These are phyloP conservation scores for Agaricus sinodeliciosus DNA, from an alignment of 768 basidiomycete species.

Conservation along the genomic window DNA sequence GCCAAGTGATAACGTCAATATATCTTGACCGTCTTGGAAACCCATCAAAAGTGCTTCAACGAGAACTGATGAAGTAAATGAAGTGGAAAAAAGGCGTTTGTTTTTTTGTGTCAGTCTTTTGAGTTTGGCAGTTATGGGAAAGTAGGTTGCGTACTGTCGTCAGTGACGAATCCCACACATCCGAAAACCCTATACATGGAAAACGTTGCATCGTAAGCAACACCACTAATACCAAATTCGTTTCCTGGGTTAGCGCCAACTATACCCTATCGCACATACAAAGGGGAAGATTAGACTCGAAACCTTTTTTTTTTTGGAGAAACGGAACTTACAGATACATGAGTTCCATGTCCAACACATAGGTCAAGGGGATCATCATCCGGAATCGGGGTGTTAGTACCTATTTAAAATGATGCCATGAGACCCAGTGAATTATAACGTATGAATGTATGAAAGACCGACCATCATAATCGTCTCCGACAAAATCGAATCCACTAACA, in stretches of 20 bases:
- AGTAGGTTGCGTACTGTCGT: conserved; percentile 36
- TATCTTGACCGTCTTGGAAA: conserved; percentile 46
- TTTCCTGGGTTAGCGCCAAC: conserved; percentile 58
- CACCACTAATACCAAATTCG: conserved; percentile 60
- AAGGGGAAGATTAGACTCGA: too few species aligned
- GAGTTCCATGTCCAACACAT: conserved; percentile 47
- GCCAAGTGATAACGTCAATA: conserved; percentile 64
- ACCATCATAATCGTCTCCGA: conserved; percentile 49
- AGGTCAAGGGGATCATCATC: conserved; percentile 50
- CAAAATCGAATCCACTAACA: conserved; percentile 50
- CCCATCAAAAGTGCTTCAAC: conserved; percentile 47
- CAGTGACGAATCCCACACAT: conserved; percentile 43
- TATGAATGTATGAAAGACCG: neutral
- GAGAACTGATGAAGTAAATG: conserved; percentile 27
- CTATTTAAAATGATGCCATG: conserved; percentile 13
- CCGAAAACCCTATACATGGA: conserved; percentile 55
- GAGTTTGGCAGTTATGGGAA: too few species aligned
- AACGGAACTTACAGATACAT: conserved; percentile 38
- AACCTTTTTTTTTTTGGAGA: too few species aligned
- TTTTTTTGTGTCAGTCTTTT: too few species aligned
- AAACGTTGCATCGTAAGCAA: conserved; percentile 54
- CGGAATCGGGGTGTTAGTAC: conserved; percentile 41
- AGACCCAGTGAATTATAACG: neutral
- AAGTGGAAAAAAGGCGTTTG: too few species aligned
- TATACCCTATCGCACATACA: conserved; percentile 40